These are phyloP conservation scores for Coelastrella sp. DNA, from an alignment of 139 green algal genomes.

Conservation along the genomic window DNA sequence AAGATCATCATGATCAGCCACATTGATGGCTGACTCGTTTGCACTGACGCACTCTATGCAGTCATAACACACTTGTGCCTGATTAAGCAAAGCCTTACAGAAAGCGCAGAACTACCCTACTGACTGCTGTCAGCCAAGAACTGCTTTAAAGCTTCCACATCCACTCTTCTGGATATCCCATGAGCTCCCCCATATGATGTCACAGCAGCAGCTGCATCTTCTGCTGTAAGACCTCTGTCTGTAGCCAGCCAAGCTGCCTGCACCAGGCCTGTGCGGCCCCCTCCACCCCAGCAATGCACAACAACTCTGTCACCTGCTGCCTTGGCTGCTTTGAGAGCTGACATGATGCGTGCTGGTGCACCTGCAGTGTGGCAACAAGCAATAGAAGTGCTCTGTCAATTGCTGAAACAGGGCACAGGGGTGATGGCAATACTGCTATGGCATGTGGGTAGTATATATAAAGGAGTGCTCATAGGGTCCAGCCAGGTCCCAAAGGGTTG, in stretches of 20 bases:
- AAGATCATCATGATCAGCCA: too few species aligned
- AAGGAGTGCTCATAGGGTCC: too few species aligned
- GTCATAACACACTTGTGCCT: neutral
- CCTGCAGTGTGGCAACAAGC: too few species aligned
- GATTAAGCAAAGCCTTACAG: neutral
- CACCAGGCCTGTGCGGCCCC: slow-evolving; percentile 55
- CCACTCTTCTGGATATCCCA: slow-evolving; percentile 48
- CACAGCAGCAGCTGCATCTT: slow-evolving; percentile 43
- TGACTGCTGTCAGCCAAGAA: slow-evolving; percentile 25
- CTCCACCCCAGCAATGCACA: slow-evolving; percentile 62
- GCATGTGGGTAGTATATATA: too few species aligned
- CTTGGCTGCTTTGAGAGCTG: neutral
- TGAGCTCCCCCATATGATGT: neutral
- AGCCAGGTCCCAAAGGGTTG: too few species aligned
- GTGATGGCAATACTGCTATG: too few species aligned
- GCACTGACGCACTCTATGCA: too few species aligned
- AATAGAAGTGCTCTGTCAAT: too few species aligned
- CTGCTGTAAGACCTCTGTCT: slow-evolving; percentile 3
- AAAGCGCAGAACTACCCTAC: neutral
- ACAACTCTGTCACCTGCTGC: slow-evolving; percentile 26
- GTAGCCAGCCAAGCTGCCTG: slow-evolving; percentile 52
- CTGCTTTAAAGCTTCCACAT: slow-evolving; percentile 37
- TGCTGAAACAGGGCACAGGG: too few species aligned
- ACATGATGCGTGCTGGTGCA: slow-evolving; percentile 3
- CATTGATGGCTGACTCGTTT: too few species aligned